Percentiles rank a stretch among this genome's conserved stretches.
Conservation (phyloP, 345 rosid species). For the Erysimum cheiranthoides region DNA sequence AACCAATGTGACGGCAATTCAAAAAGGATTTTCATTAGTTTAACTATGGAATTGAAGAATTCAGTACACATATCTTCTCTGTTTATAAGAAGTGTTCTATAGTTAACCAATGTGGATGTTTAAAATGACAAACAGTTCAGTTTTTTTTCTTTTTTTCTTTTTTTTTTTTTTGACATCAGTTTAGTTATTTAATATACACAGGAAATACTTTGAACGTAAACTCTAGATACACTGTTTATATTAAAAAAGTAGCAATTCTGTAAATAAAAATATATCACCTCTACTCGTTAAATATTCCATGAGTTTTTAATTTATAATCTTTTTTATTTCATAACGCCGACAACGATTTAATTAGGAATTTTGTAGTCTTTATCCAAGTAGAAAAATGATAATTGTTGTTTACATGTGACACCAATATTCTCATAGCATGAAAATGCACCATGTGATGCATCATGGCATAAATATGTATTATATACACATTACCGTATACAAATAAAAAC, state of each 20-base stretch:
- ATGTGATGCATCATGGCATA: conserved; percentile 41
- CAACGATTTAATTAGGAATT: neutral
- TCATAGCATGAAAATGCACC: conserved; percentile 33
- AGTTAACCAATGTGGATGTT: neutral
- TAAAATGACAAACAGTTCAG: neutral
- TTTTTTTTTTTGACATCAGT: too few species aligned
- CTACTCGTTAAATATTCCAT: neutral
- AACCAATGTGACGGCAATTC: neutral
- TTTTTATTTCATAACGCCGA: neutral
- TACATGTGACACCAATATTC: conserved; percentile 29
- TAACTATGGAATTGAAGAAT: neutral
- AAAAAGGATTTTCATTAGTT: neutral
- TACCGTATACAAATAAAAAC: neutral
- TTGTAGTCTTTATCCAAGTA: neutral
- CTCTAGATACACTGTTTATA: too few species aligned
- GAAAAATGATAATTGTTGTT: neutral
- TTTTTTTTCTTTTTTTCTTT: too few species aligned
- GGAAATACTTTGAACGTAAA: too few species aligned
- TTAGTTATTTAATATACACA: too few species aligned
- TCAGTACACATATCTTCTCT: too few species aligned
- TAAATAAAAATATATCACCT: neutral
- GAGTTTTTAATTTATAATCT: neutral
- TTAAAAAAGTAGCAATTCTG: too few species aligned
- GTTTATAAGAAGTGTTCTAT: neutral
- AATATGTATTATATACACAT: conserved; percentile 13